Evolutionary conservation across 495 filamentous ascomycete species (phyloP), one percentile per base, ranked within the genome.

Genomic region (Baudoinia panamericana): DNA sequence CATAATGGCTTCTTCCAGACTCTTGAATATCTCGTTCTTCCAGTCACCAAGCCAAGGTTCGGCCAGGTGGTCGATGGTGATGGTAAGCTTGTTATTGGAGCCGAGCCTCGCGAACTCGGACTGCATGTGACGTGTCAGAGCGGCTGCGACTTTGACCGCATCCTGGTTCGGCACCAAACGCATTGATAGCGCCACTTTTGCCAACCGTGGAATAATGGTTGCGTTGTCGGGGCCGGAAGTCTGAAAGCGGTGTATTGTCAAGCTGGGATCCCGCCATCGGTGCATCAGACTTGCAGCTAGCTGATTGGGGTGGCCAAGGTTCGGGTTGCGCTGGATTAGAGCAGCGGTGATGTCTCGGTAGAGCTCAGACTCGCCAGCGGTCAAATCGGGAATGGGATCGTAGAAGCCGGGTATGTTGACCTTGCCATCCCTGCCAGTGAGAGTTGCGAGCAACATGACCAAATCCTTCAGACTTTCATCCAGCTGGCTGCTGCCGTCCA

Each of bases 11-110:
- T 80, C 70, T 49, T 93, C 84, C 1, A 96, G 71, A 0, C 84
- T 93, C 26, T 76, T 73, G 54, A 93, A 97, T 49, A 94, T 84
- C 50, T 87, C 73, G 46, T 92, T 96, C 22, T 79, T 74, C 11
- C 82, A 85, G 42, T 94, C 85, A 2, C 90, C 90, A 0, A 97
- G 73, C 90, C 90, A 97, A 12, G 90, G 83, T 54, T 97, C 90
- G 1, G 90, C 88, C 57, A 84, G 80, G 46, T 93, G 85, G 31
- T 90, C 84, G 46, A 96, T 85, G 20, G 74, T 72, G 18, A 97
- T 74, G 1, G 73, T 80, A 29, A 96, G 71, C 20, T 72, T 71
- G 48, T 97, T 96, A 36, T 80, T 74, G 5, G 81, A 82, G 24
- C 75, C 76, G 1, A 95, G 70, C 3, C 68, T 56, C 1, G 62